phyloP scores from a whole-genome alignment of 495 filamentous ascomycete genomes.

The Cercophora sp. region DNA sequence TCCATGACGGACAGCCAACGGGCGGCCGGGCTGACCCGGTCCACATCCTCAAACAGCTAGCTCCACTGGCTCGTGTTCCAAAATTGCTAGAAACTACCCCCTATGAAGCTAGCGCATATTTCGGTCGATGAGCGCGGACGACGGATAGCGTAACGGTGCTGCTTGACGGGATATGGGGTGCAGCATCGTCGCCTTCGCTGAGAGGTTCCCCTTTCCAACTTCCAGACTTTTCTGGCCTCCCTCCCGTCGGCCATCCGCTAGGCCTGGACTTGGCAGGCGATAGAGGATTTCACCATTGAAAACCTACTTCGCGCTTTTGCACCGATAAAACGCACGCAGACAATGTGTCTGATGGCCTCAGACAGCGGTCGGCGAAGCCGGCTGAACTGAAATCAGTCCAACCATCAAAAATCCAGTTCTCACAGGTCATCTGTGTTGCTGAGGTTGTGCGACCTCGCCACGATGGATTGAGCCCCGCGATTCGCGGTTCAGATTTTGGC shows the following conservation, averaged over 20 bases:
- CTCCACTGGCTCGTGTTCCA: conserved; percentile 13
- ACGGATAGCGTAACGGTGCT: conserved; percentile 18
- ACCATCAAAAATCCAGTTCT: no score
- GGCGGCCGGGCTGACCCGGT: background rate
- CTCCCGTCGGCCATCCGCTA: background rate
- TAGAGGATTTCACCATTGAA: background rate
- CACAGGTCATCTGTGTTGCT: no score
- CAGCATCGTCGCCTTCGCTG: background rate
- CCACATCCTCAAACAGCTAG: background rate
- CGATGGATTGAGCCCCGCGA: background rate
- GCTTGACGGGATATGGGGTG: conserved; percentile 14
- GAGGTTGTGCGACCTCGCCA: background rate
- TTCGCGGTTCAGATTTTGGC: background rate
- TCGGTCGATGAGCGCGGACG: conserved; percentile 14
- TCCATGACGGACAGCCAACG: conserved; percentile 1
- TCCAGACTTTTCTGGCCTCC: conserved; percentile 15
- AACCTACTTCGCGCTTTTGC: background rate
- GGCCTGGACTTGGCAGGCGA: background rate
- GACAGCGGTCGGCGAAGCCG: background rate
- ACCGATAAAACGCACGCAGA: no score
- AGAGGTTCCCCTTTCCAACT: conserved; percentile 24
- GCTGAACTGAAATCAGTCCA: background rate
- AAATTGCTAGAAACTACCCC: conserved; percentile 17
- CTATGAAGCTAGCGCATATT: conserved; percentile 9
- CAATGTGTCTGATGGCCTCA: background rate